Evolutionary conservation across 306 rosid species (phyloP).

Genomic region (Quercus engelmannii): DNA sequence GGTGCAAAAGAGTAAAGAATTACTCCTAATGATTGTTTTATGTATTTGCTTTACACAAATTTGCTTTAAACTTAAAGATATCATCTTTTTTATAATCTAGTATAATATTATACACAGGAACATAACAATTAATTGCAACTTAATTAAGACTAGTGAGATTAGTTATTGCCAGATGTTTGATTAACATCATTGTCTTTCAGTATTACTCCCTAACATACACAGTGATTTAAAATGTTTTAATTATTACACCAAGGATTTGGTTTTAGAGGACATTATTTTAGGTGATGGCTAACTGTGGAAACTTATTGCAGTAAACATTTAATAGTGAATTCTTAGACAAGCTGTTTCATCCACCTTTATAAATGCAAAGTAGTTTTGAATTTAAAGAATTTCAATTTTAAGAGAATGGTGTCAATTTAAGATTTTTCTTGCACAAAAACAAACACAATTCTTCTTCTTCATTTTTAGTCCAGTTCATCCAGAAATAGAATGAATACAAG

Average conservation of each 20-base stretch:
- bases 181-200: too few relatives aligned
- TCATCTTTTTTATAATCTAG: not conserved
- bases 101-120: not conserved
- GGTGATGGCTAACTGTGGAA: constrained; percentile 12
- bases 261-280: not conserved
- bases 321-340: constrained; percentile 8
- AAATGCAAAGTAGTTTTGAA: constrained; percentile 29
- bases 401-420: constrained; percentile 22
- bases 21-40: not conserved
- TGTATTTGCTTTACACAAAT: too few relatives aligned
- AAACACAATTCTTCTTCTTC: not conserved
- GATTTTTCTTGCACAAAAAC: constrained; percentile 1
- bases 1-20: not conserved
- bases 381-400: constrained; percentile 14
- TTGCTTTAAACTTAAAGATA: not conserved
- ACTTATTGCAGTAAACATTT: constrained; percentile 18
- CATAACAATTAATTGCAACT: not conserved
- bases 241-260: not conserved
- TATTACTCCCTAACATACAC: not conserved
- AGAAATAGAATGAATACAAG: not conserved
- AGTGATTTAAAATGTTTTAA: not conserved
- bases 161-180: too few relatives aligned
- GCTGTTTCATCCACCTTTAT: not conserved
- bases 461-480: not conserved
- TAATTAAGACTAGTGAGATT: too few relatives aligned